A percentile compares a stretch with the other conserved stretches of the same genome.
Evolutionary conservation across 148 eudicot genomes (phyloP).

Genomic region (Fallopia convolvulus): DNA sequence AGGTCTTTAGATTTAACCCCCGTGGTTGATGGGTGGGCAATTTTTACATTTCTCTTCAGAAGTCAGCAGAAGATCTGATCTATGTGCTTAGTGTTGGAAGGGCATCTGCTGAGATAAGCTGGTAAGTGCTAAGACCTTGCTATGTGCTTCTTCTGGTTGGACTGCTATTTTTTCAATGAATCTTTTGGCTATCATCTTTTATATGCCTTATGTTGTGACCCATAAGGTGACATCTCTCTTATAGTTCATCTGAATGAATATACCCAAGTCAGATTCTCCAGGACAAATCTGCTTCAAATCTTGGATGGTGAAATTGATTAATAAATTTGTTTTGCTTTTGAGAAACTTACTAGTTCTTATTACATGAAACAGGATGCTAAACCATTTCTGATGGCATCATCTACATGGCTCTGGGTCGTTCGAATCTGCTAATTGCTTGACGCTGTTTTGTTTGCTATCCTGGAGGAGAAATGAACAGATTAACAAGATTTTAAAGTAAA

Average conservation of each 20-base stretch:
- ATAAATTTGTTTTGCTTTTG: neutral
- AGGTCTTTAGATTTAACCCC: neutral
- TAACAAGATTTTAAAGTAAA: neutral
- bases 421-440: neutral
- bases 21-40: neutral
- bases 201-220: neutral
- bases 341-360: neutral
- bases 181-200: neutral
- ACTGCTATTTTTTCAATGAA: neutral
- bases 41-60: neutral
- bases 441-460: neutral
- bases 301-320: neutral
- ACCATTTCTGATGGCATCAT: neutral
- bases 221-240: neutral
- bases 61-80: neutral
- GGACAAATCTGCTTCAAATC: neutral
- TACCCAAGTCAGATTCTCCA: neutral
- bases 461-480: neutral
- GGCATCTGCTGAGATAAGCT: neutral
- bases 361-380: slow-evolving; percentile 8
- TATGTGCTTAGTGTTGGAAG: neutral
- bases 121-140: neutral
- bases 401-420: neutral
- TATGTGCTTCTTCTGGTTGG: neutral
- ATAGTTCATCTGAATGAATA: neutral